These are phyloP conservation scores for Lodderomyces parapsilosis DNA, from an alignment of 1,139 yeast species.

Conservation along the genomic window DNA sequence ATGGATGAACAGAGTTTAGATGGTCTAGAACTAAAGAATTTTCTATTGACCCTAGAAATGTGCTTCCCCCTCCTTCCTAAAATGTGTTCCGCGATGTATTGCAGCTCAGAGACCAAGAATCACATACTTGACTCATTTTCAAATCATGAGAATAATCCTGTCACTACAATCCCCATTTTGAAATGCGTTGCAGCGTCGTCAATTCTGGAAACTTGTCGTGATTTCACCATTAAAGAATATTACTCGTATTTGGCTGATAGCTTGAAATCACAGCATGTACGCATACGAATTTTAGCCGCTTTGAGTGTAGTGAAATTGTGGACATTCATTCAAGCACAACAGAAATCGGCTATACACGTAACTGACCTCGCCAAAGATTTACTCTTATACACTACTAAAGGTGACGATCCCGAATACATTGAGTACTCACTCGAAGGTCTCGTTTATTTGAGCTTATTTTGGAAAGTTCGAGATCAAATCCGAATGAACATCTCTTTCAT, in stretches of 20 bases:
- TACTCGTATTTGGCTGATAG: constrained; percentile 22
- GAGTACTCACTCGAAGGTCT: constrained; percentile 43
- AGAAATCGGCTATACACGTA: constrained; percentile 11
- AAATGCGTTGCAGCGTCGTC: constrained; percentile 34
- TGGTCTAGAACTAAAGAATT: constrained; percentile 20
- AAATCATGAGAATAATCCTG: background rate
- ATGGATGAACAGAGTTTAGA: constrained; percentile 18
- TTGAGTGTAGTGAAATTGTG: constrained; percentile 43
- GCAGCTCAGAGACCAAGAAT: constrained; percentile 18
- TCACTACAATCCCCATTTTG: constrained; percentile 14
- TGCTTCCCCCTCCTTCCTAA: constrained; percentile 30
- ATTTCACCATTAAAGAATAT: constrained; percentile 30
- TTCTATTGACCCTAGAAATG: constrained; percentile 19
- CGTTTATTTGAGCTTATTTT: constrained; percentile 45
- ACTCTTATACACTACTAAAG: constrained; percentile 16
- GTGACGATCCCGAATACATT: constrained; percentile 10
- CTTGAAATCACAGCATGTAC: constrained; percentile 11
- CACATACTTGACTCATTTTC: constrained; percentile 13
- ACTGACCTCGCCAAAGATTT: constrained; percentile 19
- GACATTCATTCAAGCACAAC: constrained; percentile 33
- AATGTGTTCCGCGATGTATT: constrained; percentile 21
- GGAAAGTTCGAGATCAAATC: constrained; percentile 27
- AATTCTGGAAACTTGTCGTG: constrained; percentile 36
- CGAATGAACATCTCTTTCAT: constrained; percentile 34
- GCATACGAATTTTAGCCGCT: constrained; percentile 30